Evolutionary conservation across 2,329 filamentous ascomycete genomes (phyloP).

Genomic region (Xylaria multiplex): DNA sequence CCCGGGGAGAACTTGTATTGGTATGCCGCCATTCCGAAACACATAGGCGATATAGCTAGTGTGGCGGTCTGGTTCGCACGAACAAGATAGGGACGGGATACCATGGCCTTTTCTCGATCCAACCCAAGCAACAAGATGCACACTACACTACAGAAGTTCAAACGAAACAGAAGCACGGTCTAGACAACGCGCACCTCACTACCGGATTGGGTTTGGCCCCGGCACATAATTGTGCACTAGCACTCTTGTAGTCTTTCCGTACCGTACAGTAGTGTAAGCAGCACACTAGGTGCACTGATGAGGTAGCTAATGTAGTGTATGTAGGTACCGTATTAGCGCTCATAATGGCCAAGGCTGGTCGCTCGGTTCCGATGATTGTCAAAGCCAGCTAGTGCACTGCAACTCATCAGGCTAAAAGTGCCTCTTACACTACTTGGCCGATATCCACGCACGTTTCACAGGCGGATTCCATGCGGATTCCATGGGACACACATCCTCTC

Average conservation of each 20-base stretch:
- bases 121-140: neutral
- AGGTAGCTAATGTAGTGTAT: too few species aligned
- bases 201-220: neutral
- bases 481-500: constrained; percentile 26
- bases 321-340: constrained; percentile 1
- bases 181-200: neutral
- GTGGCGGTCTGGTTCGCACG: neutral
- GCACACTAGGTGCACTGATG: too few species aligned
- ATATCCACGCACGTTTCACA: constrained; percentile 39
- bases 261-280: neutral
- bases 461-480: constrained; percentile 20
- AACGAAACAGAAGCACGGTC: constrained; percentile 12
- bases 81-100: neutral
- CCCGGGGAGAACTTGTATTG: neutral
- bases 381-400: constrained; percentile 9
- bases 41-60: constrained; percentile 7
- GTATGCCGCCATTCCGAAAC: constrained; percentile 23
- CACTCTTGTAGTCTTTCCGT: neutral
- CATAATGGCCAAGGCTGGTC: constrained; percentile 16
- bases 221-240: constrained; percentile 4
- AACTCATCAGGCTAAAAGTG: constrained; percentile 45
- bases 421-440: constrained; percentile 24
- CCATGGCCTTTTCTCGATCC: constrained; percentile 3
- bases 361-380: constrained; percentile 34
- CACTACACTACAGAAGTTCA: neutral